Percentiles rank a stretch among this genome's conserved stretches.
Evolutionary conservation across 352 stramenopile genomes (phyloP).

Genomic region (Peronospora farinosa): DNA sequence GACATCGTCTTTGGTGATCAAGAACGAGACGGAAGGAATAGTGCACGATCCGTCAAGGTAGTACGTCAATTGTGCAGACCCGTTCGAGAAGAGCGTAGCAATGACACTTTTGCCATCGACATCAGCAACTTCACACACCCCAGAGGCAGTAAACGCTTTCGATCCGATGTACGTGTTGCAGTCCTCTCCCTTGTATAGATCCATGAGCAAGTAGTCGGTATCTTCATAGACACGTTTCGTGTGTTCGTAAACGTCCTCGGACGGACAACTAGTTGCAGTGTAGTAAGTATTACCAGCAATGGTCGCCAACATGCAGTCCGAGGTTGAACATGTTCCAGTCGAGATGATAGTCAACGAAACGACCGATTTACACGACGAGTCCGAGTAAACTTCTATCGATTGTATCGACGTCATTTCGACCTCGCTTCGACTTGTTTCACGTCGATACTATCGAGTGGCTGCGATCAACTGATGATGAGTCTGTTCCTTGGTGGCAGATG

Average conservation of each 20-base stretch:
- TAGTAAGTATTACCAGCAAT: conserved; percentile 23
- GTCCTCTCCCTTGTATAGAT: conserved; percentile 18
- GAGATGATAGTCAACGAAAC: conserved; percentile 14
- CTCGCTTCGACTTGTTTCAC: not conserved
- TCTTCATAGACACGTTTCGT: conserved; percentile 15
- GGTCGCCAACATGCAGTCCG: conserved; percentile 9
- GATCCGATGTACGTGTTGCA: conserved; percentile 25
- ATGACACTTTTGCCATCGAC: conserved; percentile 20
- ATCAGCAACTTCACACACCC: conserved; percentile 18
- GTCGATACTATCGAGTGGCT: not conserved
- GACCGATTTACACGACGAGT: conserved; percentile 21
- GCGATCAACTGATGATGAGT: not conserved
- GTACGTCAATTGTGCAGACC: conserved; percentile 23
- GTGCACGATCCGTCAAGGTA: conserved; percentile 19
- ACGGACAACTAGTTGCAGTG: conserved; percentile 16
- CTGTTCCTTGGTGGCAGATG: not conserved
- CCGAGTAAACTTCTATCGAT: conserved; percentile 26
- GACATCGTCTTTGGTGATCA: conserved; percentile 15
- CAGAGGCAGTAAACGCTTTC: conserved; percentile 10
- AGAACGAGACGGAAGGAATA: not conserved
- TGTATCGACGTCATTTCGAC: conserved; percentile 13
- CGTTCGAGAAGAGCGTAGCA: conserved; percentile 20
- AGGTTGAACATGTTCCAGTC: conserved; percentile 7
- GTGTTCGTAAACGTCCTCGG: conserved; percentile 15
- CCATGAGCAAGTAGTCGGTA: conserved; percentile 22